Percentiles rank a stretch among this genome's conserved stretches.
Evolutionary conservation across 768 basidiomycete genomes (phyloP).

Genomic region (Candolleomyces efflorescens): DNA sequence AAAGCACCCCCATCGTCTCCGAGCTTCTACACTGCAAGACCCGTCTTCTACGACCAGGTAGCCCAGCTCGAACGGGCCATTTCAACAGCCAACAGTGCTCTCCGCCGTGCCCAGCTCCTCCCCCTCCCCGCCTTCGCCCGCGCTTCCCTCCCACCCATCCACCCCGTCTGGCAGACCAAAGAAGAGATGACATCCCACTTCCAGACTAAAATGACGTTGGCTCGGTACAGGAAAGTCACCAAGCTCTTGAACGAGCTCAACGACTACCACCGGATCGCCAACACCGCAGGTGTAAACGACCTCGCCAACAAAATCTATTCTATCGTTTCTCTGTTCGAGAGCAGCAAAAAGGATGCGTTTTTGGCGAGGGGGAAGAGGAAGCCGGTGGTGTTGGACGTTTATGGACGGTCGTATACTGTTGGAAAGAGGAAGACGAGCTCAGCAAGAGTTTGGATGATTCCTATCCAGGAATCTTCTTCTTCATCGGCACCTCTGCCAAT

Average conservation of each 20-base stretch:
- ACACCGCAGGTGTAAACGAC: slow-evolving; percentile 52
- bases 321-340: slow-evolving; percentile 62
- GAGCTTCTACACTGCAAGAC: slow-evolving; percentile 80
- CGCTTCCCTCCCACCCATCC: slow-evolving; percentile 51
- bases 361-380: slow-evolving; percentile 51
- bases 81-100: slow-evolving; percentile 47
- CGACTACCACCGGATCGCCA: slow-evolving; percentile 56
- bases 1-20: slow-evolving; percentile 49
- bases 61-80: slow-evolving; percentile 63
- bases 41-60: slow-evolving; percentile 71
- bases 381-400: slow-evolving; percentile 59
- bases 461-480: slow-evolving; percentile 32
- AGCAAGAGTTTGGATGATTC: slow-evolving; percentile 92
- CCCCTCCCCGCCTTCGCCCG: slow-evolving; percentile 75
- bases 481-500: slow-evolving; percentile 34
- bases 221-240: slow-evolving; percentile 65
- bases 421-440: slow-evolving; percentile 88
- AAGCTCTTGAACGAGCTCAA: slow-evolving; percentile 63
- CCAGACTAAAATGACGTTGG: slow-evolving; percentile 55
- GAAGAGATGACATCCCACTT: slow-evolving; percentile 56
- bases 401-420: slow-evolving; percentile 81
- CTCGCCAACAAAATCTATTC: slow-evolving; percentile 45
- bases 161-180: slow-evolving; percentile 66
- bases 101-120: slow-evolving; percentile 63
- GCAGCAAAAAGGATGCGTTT: slow-evolving; percentile 50